phyloP scores from a whole-genome alignment of 177 flowering plant species.

The Vitis hybrid region DNA sequence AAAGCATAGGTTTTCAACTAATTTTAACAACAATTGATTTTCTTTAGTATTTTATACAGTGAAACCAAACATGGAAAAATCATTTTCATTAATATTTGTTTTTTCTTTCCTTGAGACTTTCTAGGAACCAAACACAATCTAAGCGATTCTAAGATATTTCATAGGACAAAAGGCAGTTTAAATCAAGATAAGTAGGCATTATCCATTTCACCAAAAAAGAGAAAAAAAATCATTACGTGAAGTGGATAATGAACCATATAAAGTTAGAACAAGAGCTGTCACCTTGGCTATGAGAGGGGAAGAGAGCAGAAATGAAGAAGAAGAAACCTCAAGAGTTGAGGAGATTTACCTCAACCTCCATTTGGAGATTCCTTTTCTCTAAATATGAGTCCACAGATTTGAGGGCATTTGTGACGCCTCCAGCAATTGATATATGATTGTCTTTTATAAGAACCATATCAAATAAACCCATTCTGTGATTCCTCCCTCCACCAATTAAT shows the following conservation, averaged over 20 bases:
- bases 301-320: too few species aligned
- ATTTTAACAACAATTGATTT: too few species aligned
- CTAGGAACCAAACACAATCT: too few species aligned
- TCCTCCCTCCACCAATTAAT: slow-evolving; percentile 87
- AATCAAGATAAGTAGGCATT: neutral
- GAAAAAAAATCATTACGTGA: neutral
- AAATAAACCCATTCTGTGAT: slow-evolving; percentile 94
- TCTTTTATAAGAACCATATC: slow-evolving; percentile 98
- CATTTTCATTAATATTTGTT: too few species aligned
- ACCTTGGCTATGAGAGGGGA: neutral
- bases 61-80: too few species aligned
- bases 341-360: slow-evolving; percentile 81
- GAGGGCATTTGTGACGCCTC: slow-evolving; percentile 70
- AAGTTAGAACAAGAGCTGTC: neutral
- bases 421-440: slow-evolving; percentile 86
- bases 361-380: slow-evolving; percentile 56
- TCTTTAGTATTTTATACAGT: too few species aligned
- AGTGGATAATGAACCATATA: neutral
- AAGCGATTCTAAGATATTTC: neutral
- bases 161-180: neutral
- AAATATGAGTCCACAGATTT: slow-evolving; percentile 74
- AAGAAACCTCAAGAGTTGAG: slow-evolving; percentile 6
- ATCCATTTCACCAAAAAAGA: neutral
- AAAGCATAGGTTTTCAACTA: too few species aligned
- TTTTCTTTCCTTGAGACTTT: too few species aligned